These are phyloP conservation scores for Fennellomyces sp. DNA, from an alignment of 371 early-diverging fungal genomes.

Conservation along the genomic window DNA sequence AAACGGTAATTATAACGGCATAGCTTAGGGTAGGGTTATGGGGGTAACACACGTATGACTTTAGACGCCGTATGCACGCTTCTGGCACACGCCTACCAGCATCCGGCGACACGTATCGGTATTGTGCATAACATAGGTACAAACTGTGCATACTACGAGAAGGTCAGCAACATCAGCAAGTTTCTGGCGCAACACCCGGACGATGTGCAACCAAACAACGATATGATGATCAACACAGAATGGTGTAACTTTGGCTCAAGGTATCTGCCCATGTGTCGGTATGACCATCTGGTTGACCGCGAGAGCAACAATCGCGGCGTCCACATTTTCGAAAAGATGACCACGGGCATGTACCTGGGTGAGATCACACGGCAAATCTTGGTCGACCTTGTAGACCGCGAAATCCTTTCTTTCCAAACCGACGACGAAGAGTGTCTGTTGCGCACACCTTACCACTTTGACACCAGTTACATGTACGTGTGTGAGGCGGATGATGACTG, in stretches of 20 bases:
- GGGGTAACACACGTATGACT: too few relatives aligned
- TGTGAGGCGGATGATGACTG: constrained; percentile 44
- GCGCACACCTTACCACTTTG: constrained; percentile 69
- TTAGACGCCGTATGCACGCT: constrained; percentile 93
- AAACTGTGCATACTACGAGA: constrained; percentile 86
- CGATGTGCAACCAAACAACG: constrained; percentile 33
- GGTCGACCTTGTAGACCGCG: constrained; percentile 72
- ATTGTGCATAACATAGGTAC: constrained; percentile 95
- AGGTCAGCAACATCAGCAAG: constrained; percentile 34
- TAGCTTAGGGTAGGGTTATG: too few relatives aligned
- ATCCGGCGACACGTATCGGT: constrained; percentile 87
- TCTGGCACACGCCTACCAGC: constrained; percentile 85
- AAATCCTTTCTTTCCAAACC: constrained; percentile 65
- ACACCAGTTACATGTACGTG: constrained; percentile 79
- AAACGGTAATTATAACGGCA: constrained; percentile 44
- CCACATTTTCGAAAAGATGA: constrained; percentile 92
- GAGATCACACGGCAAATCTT: constrained; percentile 84
- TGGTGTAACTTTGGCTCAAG: constrained; percentile 77
- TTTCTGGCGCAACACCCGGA: constrained; percentile 30
- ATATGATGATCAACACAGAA: constrained; percentile 92
- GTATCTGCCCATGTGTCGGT: constrained; percentile 79
- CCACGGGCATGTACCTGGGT: constrained; percentile 92
- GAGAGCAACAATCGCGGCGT: constrained; percentile 72
- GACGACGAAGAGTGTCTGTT: constrained; percentile 38
- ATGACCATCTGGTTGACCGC: constrained; percentile 79